These are phyloP conservation scores for Neoscytalidium dimidiatum DNA, from an alignment of 2,329 filamentous ascomycete genomes.

Conservation along the genomic window DNA sequence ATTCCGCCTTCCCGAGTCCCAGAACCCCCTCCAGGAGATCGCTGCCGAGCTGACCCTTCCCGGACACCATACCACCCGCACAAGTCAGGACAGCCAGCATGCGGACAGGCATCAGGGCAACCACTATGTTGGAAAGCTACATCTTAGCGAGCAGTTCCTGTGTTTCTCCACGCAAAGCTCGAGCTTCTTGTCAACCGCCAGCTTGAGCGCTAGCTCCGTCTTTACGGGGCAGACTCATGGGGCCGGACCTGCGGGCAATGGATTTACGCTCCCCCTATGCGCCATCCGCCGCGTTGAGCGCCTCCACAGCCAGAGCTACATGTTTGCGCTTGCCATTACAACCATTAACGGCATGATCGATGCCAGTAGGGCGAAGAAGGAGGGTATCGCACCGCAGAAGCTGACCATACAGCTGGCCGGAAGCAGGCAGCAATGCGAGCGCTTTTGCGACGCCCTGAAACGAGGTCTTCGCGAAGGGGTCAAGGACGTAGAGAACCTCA, in stretches of 20 bases:
- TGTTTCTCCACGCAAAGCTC: slow-evolving; percentile 95
- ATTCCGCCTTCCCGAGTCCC: slow-evolving; percentile 89
- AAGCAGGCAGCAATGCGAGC: slow-evolving; percentile 83
- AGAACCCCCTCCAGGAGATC: slow-evolving; percentile 94
- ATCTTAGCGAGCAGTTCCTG: slow-evolving; percentile 90
- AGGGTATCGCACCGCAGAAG: slow-evolving; percentile 69
- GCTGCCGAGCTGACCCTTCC: slow-evolving; percentile 88
- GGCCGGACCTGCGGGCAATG: slow-evolving; percentile 89
- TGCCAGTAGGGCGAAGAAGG: slow-evolving; percentile 48
- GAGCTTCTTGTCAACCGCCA: slow-evolving; percentile 81
- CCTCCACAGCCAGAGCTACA: slow-evolving; percentile 86
- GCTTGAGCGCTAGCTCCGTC: slow-evolving; percentile 73
- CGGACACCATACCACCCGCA: slow-evolving; percentile 61
- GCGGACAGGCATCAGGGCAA: slow-evolving; percentile 69
- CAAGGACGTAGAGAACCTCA: slow-evolving; percentile 82
- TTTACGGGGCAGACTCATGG: slow-evolving; percentile 94
- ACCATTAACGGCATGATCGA: slow-evolving; percentile 76
- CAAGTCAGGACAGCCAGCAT: slow-evolving; percentile 59
- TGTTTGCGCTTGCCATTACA: slow-evolving; percentile 90
- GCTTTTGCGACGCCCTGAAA: slow-evolving; percentile 95
- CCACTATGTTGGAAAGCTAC: slow-evolving; percentile 88
- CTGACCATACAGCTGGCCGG: slow-evolving; percentile 91
- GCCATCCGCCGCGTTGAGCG: slow-evolving; percentile 90
- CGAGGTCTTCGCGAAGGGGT: slow-evolving; percentile 84
- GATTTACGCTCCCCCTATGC: slow-evolving; percentile 91